Percentiles rank a stretch among this genome's conserved stretches.
Conservation (phyloP, 192 early-diverging fungal genomes). For the Physocladia obscura region DNA sequence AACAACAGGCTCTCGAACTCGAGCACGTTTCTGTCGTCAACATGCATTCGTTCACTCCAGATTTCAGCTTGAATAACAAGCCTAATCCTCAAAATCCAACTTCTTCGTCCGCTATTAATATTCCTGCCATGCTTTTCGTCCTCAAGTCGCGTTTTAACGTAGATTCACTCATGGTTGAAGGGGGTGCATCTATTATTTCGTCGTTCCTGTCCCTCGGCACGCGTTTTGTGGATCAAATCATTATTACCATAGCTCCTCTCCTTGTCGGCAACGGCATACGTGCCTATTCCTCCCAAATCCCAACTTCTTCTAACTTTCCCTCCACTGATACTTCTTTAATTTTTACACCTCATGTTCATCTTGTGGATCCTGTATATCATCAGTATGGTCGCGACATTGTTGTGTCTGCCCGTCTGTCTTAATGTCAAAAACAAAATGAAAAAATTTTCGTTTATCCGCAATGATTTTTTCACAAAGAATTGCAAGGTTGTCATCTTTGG, state of each 20-base stretch:
- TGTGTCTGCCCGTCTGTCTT: slow-evolving; percentile 41
- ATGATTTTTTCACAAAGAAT: too few species aligned
- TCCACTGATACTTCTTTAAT: too few species aligned
- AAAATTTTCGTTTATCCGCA: too few species aligned
- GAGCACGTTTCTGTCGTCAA: not conserved
- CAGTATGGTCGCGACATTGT: slow-evolving; percentile 60
- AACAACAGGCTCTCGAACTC: not conserved
- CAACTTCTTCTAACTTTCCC: not conserved
- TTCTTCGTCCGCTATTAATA: not conserved
- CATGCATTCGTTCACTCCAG: not conserved
- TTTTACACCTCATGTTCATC: too few species aligned
- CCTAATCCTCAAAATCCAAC: not conserved
- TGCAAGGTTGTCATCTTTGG: too few species aligned
- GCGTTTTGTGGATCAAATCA: slow-evolving; percentile 40
- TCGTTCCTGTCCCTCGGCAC: slow-evolving; percentile 51
- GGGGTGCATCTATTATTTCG: slow-evolving; percentile 73
- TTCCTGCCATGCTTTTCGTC: not conserved
- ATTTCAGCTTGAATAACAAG: not conserved
- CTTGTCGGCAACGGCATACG: slow-evolving; percentile 64
- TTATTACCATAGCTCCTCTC: slow-evolving; percentile 74
- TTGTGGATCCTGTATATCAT: slow-evolving; percentile 35
- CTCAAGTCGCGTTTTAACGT: slow-evolving; percentile 39
- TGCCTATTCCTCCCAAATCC: slow-evolving; percentile 20
- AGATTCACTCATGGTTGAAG: slow-evolving; percentile 76
- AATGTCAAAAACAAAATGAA: too few species aligned